A percentile compares a stretch with the other conserved stretches of the same genome.
These are phyloP conservation scores for Verticillium tricorpus DNA, from an alignment of 2,329 filamentous ascomycete species.

Conservation along the genomic window DNA sequence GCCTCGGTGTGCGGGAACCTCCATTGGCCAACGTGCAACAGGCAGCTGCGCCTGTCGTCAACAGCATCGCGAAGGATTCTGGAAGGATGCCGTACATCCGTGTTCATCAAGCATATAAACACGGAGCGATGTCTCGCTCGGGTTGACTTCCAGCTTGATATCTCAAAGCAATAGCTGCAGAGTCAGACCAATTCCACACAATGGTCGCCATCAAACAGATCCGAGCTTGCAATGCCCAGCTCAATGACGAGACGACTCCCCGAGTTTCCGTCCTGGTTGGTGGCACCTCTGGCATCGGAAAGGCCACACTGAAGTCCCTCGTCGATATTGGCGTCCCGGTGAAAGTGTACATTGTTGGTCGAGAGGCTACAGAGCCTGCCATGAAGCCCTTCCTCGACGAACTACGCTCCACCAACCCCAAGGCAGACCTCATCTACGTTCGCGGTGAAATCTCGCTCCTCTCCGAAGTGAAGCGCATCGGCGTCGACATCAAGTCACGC, in stretches of 20 bases:
- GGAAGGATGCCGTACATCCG: neutral
- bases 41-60: no score
- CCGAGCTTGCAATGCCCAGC: slow-evolving; percentile 30
- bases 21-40: no score
- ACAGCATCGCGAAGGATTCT: no score
- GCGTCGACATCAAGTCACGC: slow-evolving; percentile 28
- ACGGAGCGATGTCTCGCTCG: no score
- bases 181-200: neutral
- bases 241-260: slow-evolving; percentile 30
- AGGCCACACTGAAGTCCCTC: slow-evolving; percentile 31
- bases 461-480: slow-evolving; percentile 32
- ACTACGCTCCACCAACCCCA: slow-evolving; percentile 28
- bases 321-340: slow-evolving; percentile 26
- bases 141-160: neutral
- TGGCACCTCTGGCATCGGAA: slow-evolving; percentile 42
- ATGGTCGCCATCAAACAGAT: slow-evolving; percentile 33
- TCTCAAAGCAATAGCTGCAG: neutral
- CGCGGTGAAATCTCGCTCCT: slow-evolving; percentile 40
- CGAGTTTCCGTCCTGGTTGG: slow-evolving; percentile 38
- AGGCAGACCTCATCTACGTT: slow-evolving; percentile 35
- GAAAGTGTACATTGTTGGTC: slow-evolving; percentile 39
- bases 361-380: slow-evolving; percentile 27
- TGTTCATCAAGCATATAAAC: neutral
- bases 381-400: slow-evolving; percentile 28
- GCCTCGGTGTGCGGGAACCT: neutral